Evolutionary conservation across 257 asterid species (phyloP).

Genomic region (Apocynum venetum): DNA sequence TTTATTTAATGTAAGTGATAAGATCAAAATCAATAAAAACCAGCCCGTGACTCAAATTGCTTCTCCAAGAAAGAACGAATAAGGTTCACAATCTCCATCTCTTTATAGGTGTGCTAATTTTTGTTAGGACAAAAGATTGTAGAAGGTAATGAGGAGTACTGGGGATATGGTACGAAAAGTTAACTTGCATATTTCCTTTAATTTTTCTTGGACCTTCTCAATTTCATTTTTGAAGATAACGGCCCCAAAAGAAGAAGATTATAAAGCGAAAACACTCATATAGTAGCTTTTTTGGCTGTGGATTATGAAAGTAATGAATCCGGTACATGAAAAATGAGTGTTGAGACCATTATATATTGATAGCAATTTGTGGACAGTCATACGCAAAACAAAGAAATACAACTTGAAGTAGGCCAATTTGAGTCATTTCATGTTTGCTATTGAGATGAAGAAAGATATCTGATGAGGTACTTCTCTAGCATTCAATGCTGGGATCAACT

Average conservation of each 20-base stretch:
- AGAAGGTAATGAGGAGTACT: too few species aligned
- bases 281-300: neutral
- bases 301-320: neutral
- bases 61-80: too few species aligned
- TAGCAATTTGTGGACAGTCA: neutral
- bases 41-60: too few species aligned
- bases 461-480: neutral
- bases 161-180: too few species aligned
- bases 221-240: neutral
- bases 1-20: too few species aligned
- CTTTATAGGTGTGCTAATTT: too few species aligned
- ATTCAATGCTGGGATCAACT: constrained; percentile 7
- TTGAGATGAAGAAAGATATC: too few species aligned
- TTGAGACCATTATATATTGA: neutral
- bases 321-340: neutral
- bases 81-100: too few species aligned
- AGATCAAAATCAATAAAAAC: too few species aligned
- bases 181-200: too few species aligned
- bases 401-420: constrained; percentile 12
- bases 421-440: constrained; percentile 8
- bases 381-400: neutral
- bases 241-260: neutral
- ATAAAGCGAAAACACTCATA: neutral
- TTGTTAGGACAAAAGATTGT: too few species aligned
- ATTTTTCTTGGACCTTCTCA: too few species aligned